Base-by-base conservation (phyloP, 306 rosid species). In the Acacia confusa region DNA sequence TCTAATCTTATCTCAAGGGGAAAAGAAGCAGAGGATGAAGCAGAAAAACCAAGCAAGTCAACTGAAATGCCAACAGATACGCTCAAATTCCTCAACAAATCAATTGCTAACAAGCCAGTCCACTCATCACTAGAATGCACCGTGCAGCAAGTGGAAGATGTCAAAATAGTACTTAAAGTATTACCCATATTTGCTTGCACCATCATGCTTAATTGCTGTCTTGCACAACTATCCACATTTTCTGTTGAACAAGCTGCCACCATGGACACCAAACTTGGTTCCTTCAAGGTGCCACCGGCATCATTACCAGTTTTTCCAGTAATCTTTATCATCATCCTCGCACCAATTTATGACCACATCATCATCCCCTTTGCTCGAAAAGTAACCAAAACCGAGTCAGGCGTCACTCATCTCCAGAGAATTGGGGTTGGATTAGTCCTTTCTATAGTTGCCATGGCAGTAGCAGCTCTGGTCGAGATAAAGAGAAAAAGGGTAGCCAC, bases 161-260 rank as follows among this genome's bases (percentile, higher is more conserved):
- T 92, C 24, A 95, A 93, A 82, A 71, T 88, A 78, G 97, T 95
- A 74, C 3, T 93, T 7, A 94, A 88, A 83, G 78, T 89, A 4
- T 86, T 95, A 1, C 99, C 98, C 6, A 88, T 93, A 45, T 93
- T 95, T 81, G 93, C 68, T 6, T 95, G 94, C 91, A 95, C 98
- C 38, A 83, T 95, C 34, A 94, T 95, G 88, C 93, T 95, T 58
- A 95, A 93, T 50, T 93, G 97, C 74, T 95, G 99, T 78, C 75
- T 95, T 40, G 99, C 99, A 28, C 98, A 95, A 79, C 93, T 95
- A 6, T 90, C 97, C 38, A 95, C 99, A 34, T 93, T 92, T 85
- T 95, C 99, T 1, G 89, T 95, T n/a, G 89, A 95, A 78, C 98
- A 93, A 86, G 98, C 99, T 0, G 92, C 96, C 4, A 88, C 99